Evolutionary conservation across 2,329 filamentous ascomycete species (phyloP).

Genomic region (Neophaeococcomyces aloes): DNA sequence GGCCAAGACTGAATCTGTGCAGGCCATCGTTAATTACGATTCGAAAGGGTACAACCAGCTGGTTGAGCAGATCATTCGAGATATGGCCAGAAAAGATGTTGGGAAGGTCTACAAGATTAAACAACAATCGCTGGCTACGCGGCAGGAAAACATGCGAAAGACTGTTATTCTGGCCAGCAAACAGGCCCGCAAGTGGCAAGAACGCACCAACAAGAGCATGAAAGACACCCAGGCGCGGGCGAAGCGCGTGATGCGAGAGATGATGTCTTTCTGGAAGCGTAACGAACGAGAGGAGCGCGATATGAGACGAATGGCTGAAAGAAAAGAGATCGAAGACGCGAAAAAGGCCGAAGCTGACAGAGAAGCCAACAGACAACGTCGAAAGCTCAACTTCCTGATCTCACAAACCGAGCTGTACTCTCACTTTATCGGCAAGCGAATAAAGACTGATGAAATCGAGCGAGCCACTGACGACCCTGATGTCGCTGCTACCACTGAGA

Average conservation of each 20-base stretch:
- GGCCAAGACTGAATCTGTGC: slow-evolving; percentile 35
- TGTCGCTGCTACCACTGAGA: slow-evolving; percentile 40
- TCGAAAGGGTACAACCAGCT: slow-evolving; percentile 94
- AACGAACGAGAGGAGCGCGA: slow-evolving; percentile 97
- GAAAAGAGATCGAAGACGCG: slow-evolving; percentile 90
- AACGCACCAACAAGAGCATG: slow-evolving; percentile 94
- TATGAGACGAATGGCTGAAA: slow-evolving; percentile 83
- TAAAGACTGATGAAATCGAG: slow-evolving; percentile 93
- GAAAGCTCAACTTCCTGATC: slow-evolving; percentile 98
- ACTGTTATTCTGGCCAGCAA: slow-evolving; percentile 94
- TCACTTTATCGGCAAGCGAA: slow-evolving; percentile 98
- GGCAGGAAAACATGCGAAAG: slow-evolving; percentile 93
- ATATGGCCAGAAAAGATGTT: slow-evolving; percentile 85
- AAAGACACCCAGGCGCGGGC: slow-evolving; percentile 95
- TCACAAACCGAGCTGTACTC: slow-evolving; percentile 98
- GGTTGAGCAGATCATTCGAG: slow-evolving; percentile 94
- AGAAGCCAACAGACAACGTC: slow-evolving; percentile 92
- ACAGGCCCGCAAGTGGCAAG: slow-evolving; percentile 93
- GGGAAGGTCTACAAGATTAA: slow-evolving; percentile 87
- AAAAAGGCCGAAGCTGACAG: slow-evolving; percentile 95
- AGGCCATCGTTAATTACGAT: slow-evolving; percentile 55
- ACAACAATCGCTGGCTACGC: slow-evolving; percentile 70
- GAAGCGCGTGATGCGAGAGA: slow-evolving; percentile 97
- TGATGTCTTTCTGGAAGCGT: slow-evolving; percentile 99
- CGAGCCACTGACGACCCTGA: slow-evolving; percentile 74